Evolutionary conservation across 2,329 filamentous ascomycete species (phyloP), one percentile per base, ranked within the genome.

Genomic region (Aspergillus terreus): DNA sequence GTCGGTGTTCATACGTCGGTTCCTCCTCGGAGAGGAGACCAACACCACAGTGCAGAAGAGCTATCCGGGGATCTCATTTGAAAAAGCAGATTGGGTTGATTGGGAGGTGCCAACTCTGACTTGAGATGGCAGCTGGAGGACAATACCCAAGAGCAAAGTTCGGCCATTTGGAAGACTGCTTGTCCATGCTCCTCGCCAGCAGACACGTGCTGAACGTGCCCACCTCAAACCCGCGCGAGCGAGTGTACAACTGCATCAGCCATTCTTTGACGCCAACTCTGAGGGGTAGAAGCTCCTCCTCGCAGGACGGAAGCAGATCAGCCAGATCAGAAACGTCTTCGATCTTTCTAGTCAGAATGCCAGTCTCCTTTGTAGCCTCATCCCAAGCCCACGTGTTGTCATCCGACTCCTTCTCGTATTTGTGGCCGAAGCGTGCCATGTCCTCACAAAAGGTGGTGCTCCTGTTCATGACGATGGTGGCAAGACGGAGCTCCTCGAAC

Each of bases 111-210:
- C 51, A 4, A 23, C 11, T 5, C 17, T 46, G 25, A 17, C 35
- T 6, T 42, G 19, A 19, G 15, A 7, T n/a, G 6, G 35, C 1
- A 38, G 35, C 17, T 11, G 42, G 6, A 17, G 19, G 21, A 11
- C 25, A 23, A 23, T 85, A 81, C 21, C 21, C 21, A 23, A 23
- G 21, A 6, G 21, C 21, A 6, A 23, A 23, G 21, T 23, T 23
- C 21, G 69, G 58, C 83, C 83, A 86, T 14, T 80, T 82, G 11
- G 59, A 54, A 0, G 82, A 76, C 51, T 86, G 82, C 32, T 77
- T 74, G 25, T 75, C 74, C 63, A 86, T 83, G 0, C 72, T 57
- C 7, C 53, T 63, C 2, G 62, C 48, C 1, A 71, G 47, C 3
- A 72, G 46, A 1, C 65, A 58, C 0, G 62, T 35, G 36, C 68